Percentiles rank a stretch among this genome's conserved stretches.
These are phyloP conservation scores for Kodamaea derodonti DNA, from an alignment of 1,139 yeast species.

Conservation along the genomic window DNA sequence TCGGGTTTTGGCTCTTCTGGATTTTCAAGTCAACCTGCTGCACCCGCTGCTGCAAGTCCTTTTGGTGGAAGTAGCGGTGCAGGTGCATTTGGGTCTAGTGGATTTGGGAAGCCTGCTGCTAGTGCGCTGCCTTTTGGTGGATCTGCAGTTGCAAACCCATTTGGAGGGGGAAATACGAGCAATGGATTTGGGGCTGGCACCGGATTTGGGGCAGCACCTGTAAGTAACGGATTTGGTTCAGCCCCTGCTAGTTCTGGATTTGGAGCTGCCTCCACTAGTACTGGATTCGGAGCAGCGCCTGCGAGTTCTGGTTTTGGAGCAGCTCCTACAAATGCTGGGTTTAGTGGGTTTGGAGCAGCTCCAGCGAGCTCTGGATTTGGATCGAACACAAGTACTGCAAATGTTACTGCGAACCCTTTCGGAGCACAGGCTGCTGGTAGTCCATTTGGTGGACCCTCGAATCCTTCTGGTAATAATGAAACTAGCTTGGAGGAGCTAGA, in stretches of 20 bases:
- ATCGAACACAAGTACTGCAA: constrained; percentile 1
- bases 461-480: not conserved
- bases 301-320: not conserved
- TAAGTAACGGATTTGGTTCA: constrained; percentile 11
- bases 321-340: not conserved
- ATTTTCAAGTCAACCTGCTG: constrained; percentile 1
- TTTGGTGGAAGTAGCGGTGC: not conserved
- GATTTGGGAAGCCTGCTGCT: constrained; percentile 1
- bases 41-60: too few species aligned
- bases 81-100: constrained; percentile 2
- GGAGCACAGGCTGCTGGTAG: constrained; percentile 8
- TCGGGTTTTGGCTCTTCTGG: constrained; percentile 11
- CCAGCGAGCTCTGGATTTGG: constrained; percentile 7
- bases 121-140: constrained; percentile 2
- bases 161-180: constrained; percentile 7
- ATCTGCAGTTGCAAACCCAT: constrained; percentile 5
- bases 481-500: constrained; percentile 31
- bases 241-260: constrained; percentile 5
- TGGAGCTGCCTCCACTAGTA: constrained; percentile 7
- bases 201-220: constrained; percentile 6
- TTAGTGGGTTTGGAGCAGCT: constrained; percentile 2
- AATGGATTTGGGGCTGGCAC: not conserved
- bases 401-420: constrained; percentile 5
- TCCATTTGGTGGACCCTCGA: constrained; percentile 1
- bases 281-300: constrained; percentile 3